These are phyloP conservation scores for Groenewaldozyma sp. DNA, from an alignment of 1,139 yeast genomes.

Conservation along the genomic window DNA sequence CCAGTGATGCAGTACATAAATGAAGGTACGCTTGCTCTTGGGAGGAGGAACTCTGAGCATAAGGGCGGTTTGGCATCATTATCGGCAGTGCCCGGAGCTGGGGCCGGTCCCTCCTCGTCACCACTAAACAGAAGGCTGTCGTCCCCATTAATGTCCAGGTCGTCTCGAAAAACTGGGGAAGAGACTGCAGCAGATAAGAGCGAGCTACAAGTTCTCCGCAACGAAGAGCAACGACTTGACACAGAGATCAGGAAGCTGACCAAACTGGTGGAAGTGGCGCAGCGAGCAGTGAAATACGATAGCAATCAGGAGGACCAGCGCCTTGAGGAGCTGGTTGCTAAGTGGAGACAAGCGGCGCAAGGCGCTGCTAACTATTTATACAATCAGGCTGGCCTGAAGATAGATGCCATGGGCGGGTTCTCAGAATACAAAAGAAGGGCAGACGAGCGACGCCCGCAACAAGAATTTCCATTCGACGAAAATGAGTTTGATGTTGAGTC, in stretches of 20 bases:
- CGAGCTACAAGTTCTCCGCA: background rate
- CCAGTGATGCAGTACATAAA: constrained; percentile 14
- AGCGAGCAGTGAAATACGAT: constrained; percentile 31
- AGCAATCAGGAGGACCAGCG: constrained; percentile 22
- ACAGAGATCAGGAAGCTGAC: constrained; percentile 22
- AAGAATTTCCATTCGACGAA: constrained; percentile 15
- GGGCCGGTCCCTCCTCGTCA: background rate
- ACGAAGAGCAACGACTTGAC: constrained; percentile 21
- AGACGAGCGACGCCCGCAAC: constrained; percentile 18
- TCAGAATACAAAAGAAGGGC: constrained; percentile 32
- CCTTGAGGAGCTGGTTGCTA: constrained; percentile 27
- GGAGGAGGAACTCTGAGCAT: constrained; percentile 1
- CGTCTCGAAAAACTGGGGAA: constrained; percentile 2
- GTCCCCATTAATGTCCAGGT: constrained; percentile 10
- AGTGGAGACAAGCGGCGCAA: constrained; percentile 40
- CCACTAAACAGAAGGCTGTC: constrained; percentile 8
- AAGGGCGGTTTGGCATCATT: constrained; percentile 4
- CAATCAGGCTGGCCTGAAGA: constrained; percentile 35
- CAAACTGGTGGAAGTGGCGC: constrained; percentile 26
- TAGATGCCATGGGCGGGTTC: constrained; percentile 39
- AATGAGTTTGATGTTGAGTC: constrained; percentile 28
- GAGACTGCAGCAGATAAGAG: background rate
- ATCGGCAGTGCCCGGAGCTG: background rate
- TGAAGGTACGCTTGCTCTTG: constrained; percentile 2
- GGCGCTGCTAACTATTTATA: constrained; percentile 36